Base-by-base conservation (phyloP, 495 filamentous ascomycete species). In the Mycothermus thermophilus region DNA sequence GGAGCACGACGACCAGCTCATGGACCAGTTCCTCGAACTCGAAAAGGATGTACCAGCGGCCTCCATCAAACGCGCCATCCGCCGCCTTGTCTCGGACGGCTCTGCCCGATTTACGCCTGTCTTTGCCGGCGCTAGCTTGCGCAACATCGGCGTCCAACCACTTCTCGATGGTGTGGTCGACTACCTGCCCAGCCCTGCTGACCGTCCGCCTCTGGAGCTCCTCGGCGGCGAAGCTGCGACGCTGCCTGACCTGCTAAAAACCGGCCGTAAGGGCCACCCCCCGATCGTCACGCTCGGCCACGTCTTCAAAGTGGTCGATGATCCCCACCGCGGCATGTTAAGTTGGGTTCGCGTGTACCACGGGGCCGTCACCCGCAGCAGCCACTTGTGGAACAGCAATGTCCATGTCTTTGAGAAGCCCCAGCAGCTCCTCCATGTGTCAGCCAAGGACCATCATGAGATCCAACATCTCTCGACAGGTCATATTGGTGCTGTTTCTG, bases 271-370 rank as follows among this genome's bases (percentile, higher is more conserved):
- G 35, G 37, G 32, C 35, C 54, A 65, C 29, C 46, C 56, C 2
- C 55, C 72, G 15, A 57, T 93, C 11, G 71, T 77, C 35, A 74
- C 76, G 27, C 81, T 88, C 41, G 86, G 81, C 3, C 64, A 94
- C 21, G 92, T 93, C 10, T 99, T 99, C 69, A 99, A 99, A 55
- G 92, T 96, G 8, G 83, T 93, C 42, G 78, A 90, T 43, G 88
- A 96, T 45, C 59, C 80, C 9, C 74, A 77, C 30, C 77, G 83
- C 9, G 92, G 92, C 8, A 78, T 90, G 13, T 71, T 99, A 40
- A 84, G 92, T 38, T 99, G 88, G 48, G 75, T 95, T 4, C 74
- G 92, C 10, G 84, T 95, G 12, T 95, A 99, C 57, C 81, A 83
- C 8, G 92, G 92, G 5, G 66, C 71, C 2, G 60, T 99, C 15